Base-by-base conservation (phyloP, 331 rosid species). In the Spiraea crenata region DNA sequence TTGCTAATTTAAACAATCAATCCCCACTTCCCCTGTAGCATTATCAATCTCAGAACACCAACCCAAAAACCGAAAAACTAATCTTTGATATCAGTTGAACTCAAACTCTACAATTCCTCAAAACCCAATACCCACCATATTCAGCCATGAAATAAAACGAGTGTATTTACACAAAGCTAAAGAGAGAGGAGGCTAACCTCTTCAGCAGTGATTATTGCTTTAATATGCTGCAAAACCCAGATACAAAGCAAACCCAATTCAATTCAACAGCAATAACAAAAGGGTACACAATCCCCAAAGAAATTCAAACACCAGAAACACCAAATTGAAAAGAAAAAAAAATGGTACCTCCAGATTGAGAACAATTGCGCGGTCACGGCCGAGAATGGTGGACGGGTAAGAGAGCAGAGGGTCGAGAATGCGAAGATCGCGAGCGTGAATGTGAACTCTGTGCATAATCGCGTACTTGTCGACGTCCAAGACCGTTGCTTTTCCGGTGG, bases 401-500 rank as follows among this genome's bases (percentile, higher is more conserved):
- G 97, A 90, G 57, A 91, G 91, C 63, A 90, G 67, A 57, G 99
- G 97, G 65, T 93, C 99, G 55, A 93, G 87, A 65, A 93, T 93
- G 60, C 97, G 83, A 44, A 93, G 99, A 79, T 93, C 99, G 61
- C 99, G 95, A 10, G 99, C 97, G 69, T 93, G 96, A 80, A 93
- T 93, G 72, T 91, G 83, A 40, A 85, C 96, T 46, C 97, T 66
- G 66, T 89, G 91, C 99, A 91, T 93, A 76, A 93, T 87, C 5
- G 90, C 92, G 60, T 93, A 84, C 77, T 91, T 93, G 81, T 93
- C 99, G 49, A 83, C 86, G 20, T 93, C 99, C 44, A 93, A 83
- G 66, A 87, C 60, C 4, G 89, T 77, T 19, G 91, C 90, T 41
- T 89, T 81, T 13, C 99, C 99, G 0, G 75, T 47, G 3, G 70